A percentile compares a stretch with the other conserved stretches of the same genome.
Conservation (phyloP, 2,329 filamentous ascomycete genomes). For the Westerdykella sp. region DNA sequence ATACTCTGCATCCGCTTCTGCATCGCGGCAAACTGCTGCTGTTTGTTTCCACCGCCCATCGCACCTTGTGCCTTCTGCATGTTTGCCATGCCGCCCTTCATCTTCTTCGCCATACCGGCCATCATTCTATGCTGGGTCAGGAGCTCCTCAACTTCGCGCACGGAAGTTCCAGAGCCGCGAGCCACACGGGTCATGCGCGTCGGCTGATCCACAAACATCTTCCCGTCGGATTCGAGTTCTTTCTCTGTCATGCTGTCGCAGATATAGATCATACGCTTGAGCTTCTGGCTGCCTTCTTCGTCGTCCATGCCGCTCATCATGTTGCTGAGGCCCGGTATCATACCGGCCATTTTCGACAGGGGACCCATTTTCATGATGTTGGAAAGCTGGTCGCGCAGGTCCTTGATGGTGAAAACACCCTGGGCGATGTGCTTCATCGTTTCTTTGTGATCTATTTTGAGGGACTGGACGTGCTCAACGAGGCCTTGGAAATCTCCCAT, state of each 20-base stretch:
- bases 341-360: conserved; percentile 92
- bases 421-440: conserved; percentile 99
- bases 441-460: conserved; percentile 95
- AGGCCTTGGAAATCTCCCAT: conserved; percentile 97
- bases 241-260: conserved; percentile 97
- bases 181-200: conserved; percentile 89
- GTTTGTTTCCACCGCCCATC: conserved; percentile 84
- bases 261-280: conserved; percentile 98
- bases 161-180: conserved; percentile 80
- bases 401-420: conserved; percentile 90
- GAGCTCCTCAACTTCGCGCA: conserved; percentile 89
- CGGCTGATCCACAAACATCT: conserved; percentile 87
- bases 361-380: conserved; percentile 99
- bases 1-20: conserved; percentile 91
- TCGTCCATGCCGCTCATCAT: conserved; percentile 97
- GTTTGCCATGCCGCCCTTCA: conserved; percentile 96
- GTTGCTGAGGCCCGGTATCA: conserved; percentile 92
- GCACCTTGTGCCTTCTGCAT: conserved; percentile 90
- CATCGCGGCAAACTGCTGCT: conserved; percentile 93
- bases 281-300: conserved; percentile 85
- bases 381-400: conserved; percentile 87
- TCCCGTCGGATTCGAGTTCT: conserved; percentile 91
- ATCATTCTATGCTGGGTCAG: conserved; percentile 99
- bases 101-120: conserved; percentile 98
- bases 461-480: conserved; percentile 90